Base-by-base conservation (phyloP, 768 basidiomycete species). In the Mrakia gelida region DNA sequence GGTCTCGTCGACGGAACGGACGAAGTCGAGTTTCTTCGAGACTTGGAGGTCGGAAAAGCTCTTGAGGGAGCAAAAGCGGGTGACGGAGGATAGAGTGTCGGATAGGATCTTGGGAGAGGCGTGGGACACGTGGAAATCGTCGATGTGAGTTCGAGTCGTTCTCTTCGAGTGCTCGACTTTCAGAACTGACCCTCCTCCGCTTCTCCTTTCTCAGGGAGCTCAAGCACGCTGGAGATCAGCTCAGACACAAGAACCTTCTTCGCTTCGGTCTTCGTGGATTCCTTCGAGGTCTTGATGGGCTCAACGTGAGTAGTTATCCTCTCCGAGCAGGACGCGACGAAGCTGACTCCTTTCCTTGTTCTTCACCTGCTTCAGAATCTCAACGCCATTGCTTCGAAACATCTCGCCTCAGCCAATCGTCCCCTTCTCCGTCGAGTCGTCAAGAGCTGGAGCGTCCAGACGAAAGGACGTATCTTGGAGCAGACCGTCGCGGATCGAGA, bases 111-210 rank as follows among this genome's bases (percentile, higher is more conserved):
- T 89, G 80, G 84, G 84, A 16, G 85, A 85, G 61, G 84, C 85
- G 7, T 84, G 92, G 81, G 84, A 86, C 72, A 79, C 82, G 28
- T 94, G 92, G 92, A 88, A 87, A 80, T 85, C 83, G 62, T 85
- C 86, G 78, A 83, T 86, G 91, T 91, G 81, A 82, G 89, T 85
- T 6, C 45, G 2, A 8, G 23, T 15, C 23, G 41, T 45, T 43
- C 38, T n/a, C 23, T 8, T 26, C 34, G 5, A 18, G 1, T 16
- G 3, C 1, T 67, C 16, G 34, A 26, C 28, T 1, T 38, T 38
- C 4, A 38, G 8, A 8, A 38, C 38, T 38, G 38, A 38, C 8
- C 38, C 8, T 38, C n/a, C n/a, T 38, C 8, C 38, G 38, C 8
- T 38, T 38, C 38, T 38, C 8, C 38, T 38, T 71, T 18, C 2